phyloP scores from a whole-genome alignment of 106 monocot genomes.

The Acorus calamus region DNA sequence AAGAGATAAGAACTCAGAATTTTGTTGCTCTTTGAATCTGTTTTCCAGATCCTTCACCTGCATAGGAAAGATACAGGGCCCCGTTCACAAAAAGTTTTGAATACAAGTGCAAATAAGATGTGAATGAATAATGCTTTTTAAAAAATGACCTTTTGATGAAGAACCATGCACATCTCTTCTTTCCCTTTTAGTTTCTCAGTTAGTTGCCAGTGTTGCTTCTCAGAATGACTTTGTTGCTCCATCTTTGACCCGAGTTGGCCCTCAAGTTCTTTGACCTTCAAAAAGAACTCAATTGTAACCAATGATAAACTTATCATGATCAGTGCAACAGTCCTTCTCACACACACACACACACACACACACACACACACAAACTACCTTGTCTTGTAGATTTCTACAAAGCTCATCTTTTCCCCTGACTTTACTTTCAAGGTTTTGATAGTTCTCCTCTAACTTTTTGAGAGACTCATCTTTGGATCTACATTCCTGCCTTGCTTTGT shows the following conservation, averaged over 20 bases:
- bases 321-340: no score
- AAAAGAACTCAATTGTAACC: background rate
- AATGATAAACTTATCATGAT: no score
- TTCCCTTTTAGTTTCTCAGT: constrained; percentile 59
- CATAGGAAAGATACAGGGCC: background rate
- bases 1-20: constrained; percentile 32
- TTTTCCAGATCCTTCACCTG: constrained; percentile 65
- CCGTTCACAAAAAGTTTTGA: no score
- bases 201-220: constrained; percentile 50
- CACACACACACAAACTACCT: no score
- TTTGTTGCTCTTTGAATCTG: constrained; percentile 45
- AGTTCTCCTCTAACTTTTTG: constrained; percentile 59
- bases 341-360: no score
- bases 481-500: constrained; percentile 57
- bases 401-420: constrained; percentile 59
- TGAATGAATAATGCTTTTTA: background rate
- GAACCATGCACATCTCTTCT: constrained; percentile 46
- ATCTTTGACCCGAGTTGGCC: constrained; percentile 39
- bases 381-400: constrained; percentile 59
- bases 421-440: constrained; percentile 59
- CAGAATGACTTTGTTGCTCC: constrained; percentile 35
- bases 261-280: constrained; percentile 63
- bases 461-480: constrained; percentile 66
- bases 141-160: constrained; percentile 52
- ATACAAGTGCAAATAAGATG: background rate